phyloP scores from a whole-genome alignment of 2,329 filamentous ascomycete species.

The Cryphonectria nitschkei region DNA sequence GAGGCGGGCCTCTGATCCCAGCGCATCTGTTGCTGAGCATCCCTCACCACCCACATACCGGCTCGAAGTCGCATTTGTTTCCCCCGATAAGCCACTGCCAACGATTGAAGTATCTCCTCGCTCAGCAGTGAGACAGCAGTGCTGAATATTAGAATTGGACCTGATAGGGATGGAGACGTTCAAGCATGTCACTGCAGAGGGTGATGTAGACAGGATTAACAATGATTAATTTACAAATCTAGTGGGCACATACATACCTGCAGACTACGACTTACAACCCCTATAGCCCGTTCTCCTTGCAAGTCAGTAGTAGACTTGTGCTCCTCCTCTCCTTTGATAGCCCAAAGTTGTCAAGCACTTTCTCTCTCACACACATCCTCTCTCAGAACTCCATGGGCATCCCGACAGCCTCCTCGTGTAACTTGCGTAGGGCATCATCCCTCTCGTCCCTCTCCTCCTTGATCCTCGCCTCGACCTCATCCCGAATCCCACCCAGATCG shows the following conservation, averaged over 20 bases:
- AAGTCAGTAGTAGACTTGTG: not conserved
- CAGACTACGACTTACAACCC: not conserved
- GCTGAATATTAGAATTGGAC: not conserved
- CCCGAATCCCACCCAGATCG: conserved; percentile 69
- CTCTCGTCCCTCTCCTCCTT: conserved; percentile 66
- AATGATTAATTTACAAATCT: not conserved
- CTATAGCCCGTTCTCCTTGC: not conserved
- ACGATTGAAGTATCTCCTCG: not conserved
- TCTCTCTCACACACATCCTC: not conserved
- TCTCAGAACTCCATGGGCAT: conserved; percentile 56
- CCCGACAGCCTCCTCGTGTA: conserved; percentile 61
- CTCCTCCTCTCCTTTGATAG: not conserved
- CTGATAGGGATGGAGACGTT: not conserved
- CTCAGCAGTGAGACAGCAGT: not conserved
- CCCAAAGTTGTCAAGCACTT: not conserved
- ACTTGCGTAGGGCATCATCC: conserved; percentile 56
- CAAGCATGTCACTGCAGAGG: not conserved
- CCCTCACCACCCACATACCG: not conserved
- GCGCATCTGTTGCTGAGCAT: not conserved
- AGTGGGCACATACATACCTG: not conserved
- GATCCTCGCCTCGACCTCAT: conserved; percentile 69
- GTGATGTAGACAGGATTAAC: not conserved
- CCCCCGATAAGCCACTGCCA: not conserved
- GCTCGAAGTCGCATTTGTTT: not conserved
- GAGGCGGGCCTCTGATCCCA: not conserved